Evolutionary conservation across 2,329 filamentous ascomycete genomes (phyloP), one percentile per base, ranked within the genome.

Genomic region (Clarireedia homoeocarpa): DNA sequence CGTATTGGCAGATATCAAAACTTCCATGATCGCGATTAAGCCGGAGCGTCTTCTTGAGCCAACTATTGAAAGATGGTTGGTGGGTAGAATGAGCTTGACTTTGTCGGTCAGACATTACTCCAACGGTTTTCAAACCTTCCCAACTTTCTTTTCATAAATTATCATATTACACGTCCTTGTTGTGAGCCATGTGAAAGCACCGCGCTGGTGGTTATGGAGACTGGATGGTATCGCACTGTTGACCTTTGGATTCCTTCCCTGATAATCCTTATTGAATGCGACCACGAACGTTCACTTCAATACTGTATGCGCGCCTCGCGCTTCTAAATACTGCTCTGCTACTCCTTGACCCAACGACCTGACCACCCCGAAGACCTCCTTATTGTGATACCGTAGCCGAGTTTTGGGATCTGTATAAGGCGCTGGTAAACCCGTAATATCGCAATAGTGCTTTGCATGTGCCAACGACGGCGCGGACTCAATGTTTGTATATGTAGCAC

Each of bases 71-170:
- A 95, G 88, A 82, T 77, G 71, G 71, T 74, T 77, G 84, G 83
- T 87, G 89, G 85, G 84, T 96, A 88, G 89, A 86, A 83, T 85
- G 80, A 77, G 89, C 82, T 95, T 96, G 91, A 95, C 89, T 96
- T 89, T 88, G 88, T 69, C 66, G 68, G 64, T 69, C 67, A 58
- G 59, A 71, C 67, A 71, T 65, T 48, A 51, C 30, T 34, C 30
- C 10, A 34, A 34, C 30, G 30, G 9, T 34, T 34, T 34, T 12
- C 4, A 34, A 12, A 34, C 30, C 30, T 34, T 12, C 12, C 5
- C 30, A 34, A 14, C 10, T 34, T 12, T 10, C 1, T 12, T 4
- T 34, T 34, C 30, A 34, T 30, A 10, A 9, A 10, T 30, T 30
- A 30, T 30, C 7, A 10, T 34, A 34, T 34, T 34, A 14, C 30